Evolutionary conservation across 2,329 filamentous ascomycete genomes (phyloP), one percentile per base, ranked within the genome.

Genomic region (Colletotrichum musae): DNA sequence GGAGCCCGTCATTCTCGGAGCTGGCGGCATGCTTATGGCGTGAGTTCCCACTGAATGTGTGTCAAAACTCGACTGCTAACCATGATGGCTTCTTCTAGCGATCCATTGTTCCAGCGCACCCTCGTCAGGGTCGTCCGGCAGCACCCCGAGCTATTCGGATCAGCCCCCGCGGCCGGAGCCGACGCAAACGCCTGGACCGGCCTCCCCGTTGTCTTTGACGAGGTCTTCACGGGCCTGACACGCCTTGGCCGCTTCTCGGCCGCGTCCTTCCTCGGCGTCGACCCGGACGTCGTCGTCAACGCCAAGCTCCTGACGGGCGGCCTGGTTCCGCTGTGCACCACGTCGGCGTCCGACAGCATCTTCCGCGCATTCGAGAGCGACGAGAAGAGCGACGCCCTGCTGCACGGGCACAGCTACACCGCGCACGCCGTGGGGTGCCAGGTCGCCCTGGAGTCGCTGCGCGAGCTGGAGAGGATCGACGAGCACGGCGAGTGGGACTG

Each of bases 351-450:
- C 43, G 85, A 94, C 68, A 86, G 85, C 68, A 91, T 97, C 53
- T 96, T 94, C 78, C 76, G 88, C 1, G 88, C 89, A 0, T 97
- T 97, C 75, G 82, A 88, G 13, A 91, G 91, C 60, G 83, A 88
- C 1, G 90, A 94, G 57, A 97, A 96, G 80, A 89, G 88, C 0
- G 93, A 95, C 73, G 94, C 94, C 0, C 80, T 97, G 5, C 82
- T 97, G 4, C 94, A 97, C 73, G 94, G 94, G 0, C 94, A 97
- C 77, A 95, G 93, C 77, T 97, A 97, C 80, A 97, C 94, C 0
- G 94, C 94, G 0, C 93, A 97, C 78, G 87, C 94, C 0, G 87
- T 96, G 1, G 94, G 94, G 0, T 97, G 93, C 74, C 88, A 92
- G 52, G 93, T 97, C 0, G 94, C 92, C 0, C 84, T 92, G n/a